Conservation (phyloP, 2,329 filamentous ascomycete species). For the Lasiodiplodia citricola region DNA sequence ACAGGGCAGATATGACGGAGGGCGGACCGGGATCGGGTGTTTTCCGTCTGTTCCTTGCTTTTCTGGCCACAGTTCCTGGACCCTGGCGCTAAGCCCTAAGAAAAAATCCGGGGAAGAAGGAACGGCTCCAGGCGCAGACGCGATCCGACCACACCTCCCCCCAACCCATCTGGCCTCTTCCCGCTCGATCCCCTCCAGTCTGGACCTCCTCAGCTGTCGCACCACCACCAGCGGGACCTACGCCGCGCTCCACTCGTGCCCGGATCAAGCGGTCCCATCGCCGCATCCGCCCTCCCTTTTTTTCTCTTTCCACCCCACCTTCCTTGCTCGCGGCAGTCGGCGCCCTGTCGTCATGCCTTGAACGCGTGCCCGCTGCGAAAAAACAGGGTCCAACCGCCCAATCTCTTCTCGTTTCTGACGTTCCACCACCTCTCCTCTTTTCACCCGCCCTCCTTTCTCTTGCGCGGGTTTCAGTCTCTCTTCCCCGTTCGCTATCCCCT, state of each 20-base stretch:
- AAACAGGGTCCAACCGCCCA: conserved; percentile 3
- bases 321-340: conserved; percentile 18
- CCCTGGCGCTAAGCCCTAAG: conserved; percentile 23
- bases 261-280: background rate
- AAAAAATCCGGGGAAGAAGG: conserved; percentile 13
- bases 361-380: conserved; percentile 11
- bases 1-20: background rate
- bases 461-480: background rate
- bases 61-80: background rate
- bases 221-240: background rate
- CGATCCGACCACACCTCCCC: background rate
- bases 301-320: conserved; percentile 10
- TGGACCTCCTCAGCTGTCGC: background rate
- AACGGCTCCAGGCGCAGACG: conserved; percentile 10
- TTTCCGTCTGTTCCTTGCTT: background rate
- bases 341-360: conserved; percentile 23
- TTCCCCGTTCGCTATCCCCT: background rate
- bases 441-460: background rate
- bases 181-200: background rate
- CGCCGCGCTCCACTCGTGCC: background rate
- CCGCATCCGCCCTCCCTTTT: conserved; percentile 2
- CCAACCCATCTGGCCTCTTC: background rate
- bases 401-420: background rate
- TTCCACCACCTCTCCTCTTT: conserved; percentile 2
- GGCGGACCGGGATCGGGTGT: background rate